Evolutionary conservation across 306 rosid genomes (phyloP).

Genomic region (Fragaria nilgerrensis): DNA sequence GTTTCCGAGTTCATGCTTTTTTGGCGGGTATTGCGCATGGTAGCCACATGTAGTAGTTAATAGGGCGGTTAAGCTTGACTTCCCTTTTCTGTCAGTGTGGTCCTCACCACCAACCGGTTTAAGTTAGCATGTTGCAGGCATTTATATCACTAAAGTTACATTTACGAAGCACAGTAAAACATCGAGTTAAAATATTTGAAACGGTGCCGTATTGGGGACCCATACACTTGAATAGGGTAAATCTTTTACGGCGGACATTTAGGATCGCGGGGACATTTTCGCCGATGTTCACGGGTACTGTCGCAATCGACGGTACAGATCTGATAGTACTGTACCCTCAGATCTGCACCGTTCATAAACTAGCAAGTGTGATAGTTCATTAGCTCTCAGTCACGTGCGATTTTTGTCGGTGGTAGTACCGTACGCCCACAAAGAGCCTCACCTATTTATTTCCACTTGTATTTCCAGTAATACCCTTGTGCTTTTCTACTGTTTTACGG

Average conservation of each 20-base stretch:
- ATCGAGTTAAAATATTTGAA: neutral
- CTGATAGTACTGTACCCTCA: neutral
- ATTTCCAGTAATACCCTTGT: neutral
- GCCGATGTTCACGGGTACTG: constrained; percentile 23
- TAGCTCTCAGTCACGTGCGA: constrained; percentile 40
- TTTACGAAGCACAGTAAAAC: neutral
- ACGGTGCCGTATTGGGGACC: constrained; percentile 11
- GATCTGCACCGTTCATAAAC: constrained; percentile 37
- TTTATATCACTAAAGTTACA: neutral
- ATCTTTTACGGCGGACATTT: constrained; percentile 19
- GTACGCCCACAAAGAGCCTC: neutral
- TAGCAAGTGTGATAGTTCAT: constrained; percentile 13
- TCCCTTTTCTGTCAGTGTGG: neutral
- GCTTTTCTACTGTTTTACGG: neutral
- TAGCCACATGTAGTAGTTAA: neutral
- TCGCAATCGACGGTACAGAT: constrained; percentile 27
- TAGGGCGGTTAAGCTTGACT: neutral
- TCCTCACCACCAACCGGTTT: neutral
- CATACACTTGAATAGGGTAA: neutral
- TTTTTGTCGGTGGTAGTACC: constrained; percentile 48
- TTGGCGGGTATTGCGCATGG: constrained; percentile 10
- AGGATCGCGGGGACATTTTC: constrained; percentile 25
- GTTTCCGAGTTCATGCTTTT: neutral
- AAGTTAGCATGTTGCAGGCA: neutral
- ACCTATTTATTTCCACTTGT: neutral